Percentiles rank a stretch among this genome's conserved stretches.
phyloP scores from a whole-genome alignment of 2,329 filamentous ascomycete genomes.

The Didymella lethalis region DNA sequence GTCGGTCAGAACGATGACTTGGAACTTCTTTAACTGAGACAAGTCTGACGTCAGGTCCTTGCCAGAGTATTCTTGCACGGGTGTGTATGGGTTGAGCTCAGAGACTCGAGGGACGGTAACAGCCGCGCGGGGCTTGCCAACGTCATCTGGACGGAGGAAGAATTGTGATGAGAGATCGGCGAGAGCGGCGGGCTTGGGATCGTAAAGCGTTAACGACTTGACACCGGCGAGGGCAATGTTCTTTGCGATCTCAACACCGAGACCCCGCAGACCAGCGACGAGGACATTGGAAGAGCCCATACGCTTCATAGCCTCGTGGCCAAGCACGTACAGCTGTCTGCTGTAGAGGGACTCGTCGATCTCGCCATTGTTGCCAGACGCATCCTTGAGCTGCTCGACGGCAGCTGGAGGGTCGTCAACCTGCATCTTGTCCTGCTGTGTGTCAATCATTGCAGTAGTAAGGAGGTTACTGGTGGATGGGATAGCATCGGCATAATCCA shows the following conservation, averaged over 20 bases:
- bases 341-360: constrained; percentile 75
- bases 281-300: constrained; percentile 97
- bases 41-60: constrained; percentile 76
- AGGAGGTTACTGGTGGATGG: not conserved
- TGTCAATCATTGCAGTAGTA: constrained; percentile 21
- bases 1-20: constrained; percentile 90
- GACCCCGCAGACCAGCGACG: constrained; percentile 87
- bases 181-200: constrained; percentile 83
- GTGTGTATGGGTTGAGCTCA: constrained; percentile 96
- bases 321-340: constrained; percentile 73
- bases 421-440: constrained; percentile 66
- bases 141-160: constrained; percentile 87
- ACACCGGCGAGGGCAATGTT: constrained; percentile 98
- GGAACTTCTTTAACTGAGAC: constrained; percentile 85
- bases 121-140: constrained; percentile 88
- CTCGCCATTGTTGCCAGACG: constrained; percentile 59
- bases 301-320: constrained; percentile 93
- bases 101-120: constrained; percentile 89
- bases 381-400: constrained; percentile 65
- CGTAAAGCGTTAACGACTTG: constrained; percentile 93
- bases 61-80: constrained; percentile 75
- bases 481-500: not conserved
- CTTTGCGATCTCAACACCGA: constrained; percentile 98
- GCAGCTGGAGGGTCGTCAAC: constrained; percentile 66
- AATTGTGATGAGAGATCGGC: constrained; percentile 96